Evolutionary conservation across 371 early-diverging fungal genomes (phyloP).

Genomic region (Dentiscutata heterogama): DNA sequence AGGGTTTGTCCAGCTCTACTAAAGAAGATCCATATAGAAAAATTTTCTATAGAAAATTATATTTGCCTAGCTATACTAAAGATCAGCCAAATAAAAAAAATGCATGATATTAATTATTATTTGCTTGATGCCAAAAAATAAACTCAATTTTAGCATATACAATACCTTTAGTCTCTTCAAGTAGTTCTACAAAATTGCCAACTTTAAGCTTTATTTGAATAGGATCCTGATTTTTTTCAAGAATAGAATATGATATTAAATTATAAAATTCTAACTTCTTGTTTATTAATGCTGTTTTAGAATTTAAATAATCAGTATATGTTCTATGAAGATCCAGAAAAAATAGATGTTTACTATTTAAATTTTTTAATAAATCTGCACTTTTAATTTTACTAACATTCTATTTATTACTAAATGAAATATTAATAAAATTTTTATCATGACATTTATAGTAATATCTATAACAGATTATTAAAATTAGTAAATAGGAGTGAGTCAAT

Average conservation of each 20-base stretch:
- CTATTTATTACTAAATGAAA: background rate
- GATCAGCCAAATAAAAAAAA: background rate
- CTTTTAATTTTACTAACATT: background rate
- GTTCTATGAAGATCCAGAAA: background rate
- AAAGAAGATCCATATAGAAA: too few species aligned
- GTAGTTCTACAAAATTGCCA: background rate
- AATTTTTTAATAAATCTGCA: background rate
- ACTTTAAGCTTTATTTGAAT: background rate
- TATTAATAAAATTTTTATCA: background rate
- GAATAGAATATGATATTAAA: background rate
- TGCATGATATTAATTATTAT: background rate
- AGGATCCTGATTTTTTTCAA: background rate
- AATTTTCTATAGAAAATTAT: too few species aligned
- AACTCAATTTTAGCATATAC: background rate
- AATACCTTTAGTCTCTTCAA: background rate
- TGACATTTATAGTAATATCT: background rate
- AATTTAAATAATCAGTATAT: background rate
- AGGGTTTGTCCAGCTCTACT: too few species aligned
- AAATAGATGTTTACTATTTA: background rate
- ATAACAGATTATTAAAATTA: too few species aligned
- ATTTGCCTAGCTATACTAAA: too few species aligned
- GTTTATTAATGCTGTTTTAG: background rate
- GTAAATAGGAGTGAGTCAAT: too few species aligned
- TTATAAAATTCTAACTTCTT: background rate
- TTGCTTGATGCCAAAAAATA: background rate